Base-by-base conservation (phyloP, 1,284 basidiomycete genomes). In the Agroathelia rolfsii region DNA sequence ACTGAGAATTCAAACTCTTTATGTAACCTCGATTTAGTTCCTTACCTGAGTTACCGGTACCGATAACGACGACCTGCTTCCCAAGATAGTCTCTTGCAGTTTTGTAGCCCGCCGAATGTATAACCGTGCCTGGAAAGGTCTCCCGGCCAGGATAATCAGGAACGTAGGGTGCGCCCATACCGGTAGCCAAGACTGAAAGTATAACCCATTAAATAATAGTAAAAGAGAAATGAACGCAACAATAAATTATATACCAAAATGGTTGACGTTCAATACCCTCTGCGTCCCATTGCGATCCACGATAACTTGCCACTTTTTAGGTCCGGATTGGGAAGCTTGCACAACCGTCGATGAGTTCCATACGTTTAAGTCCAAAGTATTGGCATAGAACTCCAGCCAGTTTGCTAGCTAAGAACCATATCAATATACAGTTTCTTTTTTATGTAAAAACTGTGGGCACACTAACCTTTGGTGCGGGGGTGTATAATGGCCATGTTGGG, bases 341-440 rank as follows among this genome's bases (percentile, higher is more conserved):
- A 48, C 59, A 6, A 76, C 58, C 3, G 50, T 64, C 1, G 72
- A 61, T 5, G 69, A 67, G 2, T 69, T 72, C 78, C 79, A 82
- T 15, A 76, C 61, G 50, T 76, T 71, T 24, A 82, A 50, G 42
- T 82, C 77, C 44, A 82, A 58, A 1, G 66, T 51, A 24, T 75
- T 63, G 3, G 74, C 77, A 49, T 80, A 84, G 17, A 55, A 56
- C 49, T 82, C 76, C 5, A 82, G 60, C 72, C 76, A 83, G 44
- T 76, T 69, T 1, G 72, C 78, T 9, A 83, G 62, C 68, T 78
- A 30, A n/a, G 30, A 19, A 5, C 15, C 5, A 10, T 29, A 31
- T 32, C n/a, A 29, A 36, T 6, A 10, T 12, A 39, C 10, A 8
- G 15, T 22, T 17, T 17, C 16, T n/a, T 18, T 15, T 15, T 30